Evolutionary conservation across 2,329 filamentous ascomycete species (phyloP).

Genomic region (Diaporthe eres): DNA sequence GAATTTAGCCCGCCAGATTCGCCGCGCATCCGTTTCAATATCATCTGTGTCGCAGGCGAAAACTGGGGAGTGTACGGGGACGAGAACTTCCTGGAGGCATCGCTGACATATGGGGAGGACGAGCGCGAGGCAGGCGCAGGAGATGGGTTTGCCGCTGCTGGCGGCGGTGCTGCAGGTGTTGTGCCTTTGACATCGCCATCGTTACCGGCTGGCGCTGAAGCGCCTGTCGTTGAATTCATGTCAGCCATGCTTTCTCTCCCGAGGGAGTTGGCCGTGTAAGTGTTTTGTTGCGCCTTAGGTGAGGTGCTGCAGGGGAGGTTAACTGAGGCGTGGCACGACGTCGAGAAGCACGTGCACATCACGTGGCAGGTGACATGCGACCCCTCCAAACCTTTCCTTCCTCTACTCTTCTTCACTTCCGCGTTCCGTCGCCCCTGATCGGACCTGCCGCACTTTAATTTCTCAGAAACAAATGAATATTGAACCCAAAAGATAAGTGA

Average conservation of each 20-base stretch:
- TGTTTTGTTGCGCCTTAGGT: background rate
- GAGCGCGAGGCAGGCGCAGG: conserved; percentile 7
- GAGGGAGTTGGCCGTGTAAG: background rate
- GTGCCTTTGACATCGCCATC: background rate
- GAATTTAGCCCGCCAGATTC: conserved; percentile 46
- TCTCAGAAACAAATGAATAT: too few relatives aligned
- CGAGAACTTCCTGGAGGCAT: conserved; percentile 63
- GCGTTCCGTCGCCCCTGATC: too few relatives aligned
- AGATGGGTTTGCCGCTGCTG: conserved; percentile 9
- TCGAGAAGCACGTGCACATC: conserved; percentile 39
- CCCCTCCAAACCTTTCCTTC: background rate
- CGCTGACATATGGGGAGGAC: background rate
- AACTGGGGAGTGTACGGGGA: conserved; percentile 58
- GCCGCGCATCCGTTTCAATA: conserved; percentile 45
- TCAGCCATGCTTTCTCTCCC: conserved; percentile 26
- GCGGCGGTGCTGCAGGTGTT: conserved; percentile 10
- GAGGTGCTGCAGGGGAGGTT: background rate
- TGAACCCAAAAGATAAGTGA: too few relatives aligned
- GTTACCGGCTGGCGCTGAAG: background rate
- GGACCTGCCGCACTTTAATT: too few relatives aligned
- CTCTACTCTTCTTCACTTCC: background rate
- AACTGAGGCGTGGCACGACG: background rate
- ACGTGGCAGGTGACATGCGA: conserved; percentile 25
- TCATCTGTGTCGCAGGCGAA: conserved; percentile 43
- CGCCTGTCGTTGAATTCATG: background rate